These are phyloP conservation scores for Talaromyces piceae DNA, from an alignment of 2,329 filamentous ascomycete genomes.

Conservation along the genomic window DNA sequence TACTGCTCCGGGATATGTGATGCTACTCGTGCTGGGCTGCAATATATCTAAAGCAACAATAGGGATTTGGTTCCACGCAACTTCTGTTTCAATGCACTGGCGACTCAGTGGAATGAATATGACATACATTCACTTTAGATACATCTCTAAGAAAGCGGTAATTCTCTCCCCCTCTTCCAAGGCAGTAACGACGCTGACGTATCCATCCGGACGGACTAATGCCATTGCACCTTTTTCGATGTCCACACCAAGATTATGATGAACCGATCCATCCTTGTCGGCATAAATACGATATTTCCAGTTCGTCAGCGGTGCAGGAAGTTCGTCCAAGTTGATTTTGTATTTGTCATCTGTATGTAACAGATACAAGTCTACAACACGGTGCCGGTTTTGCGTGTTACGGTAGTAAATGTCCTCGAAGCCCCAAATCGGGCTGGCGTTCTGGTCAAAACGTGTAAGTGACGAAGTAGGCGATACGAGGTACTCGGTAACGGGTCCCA, in stretches of 20 bases:
- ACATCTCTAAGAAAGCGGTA: not conserved
- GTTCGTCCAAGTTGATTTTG: not conserved
- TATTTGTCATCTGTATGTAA: not conserved
- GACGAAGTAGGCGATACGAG: not conserved
- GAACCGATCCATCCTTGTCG: not conserved
- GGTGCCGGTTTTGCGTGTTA: not conserved
- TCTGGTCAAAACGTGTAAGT: not conserved
- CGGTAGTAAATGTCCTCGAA: not conserved
- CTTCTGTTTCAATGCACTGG: no score
- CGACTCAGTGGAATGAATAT: not conserved
- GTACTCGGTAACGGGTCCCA: not conserved
- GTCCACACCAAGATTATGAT: not conserved
- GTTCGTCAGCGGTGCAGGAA: not conserved
- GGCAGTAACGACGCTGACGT: not conserved
- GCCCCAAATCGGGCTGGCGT: not conserved
- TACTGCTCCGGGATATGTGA: no score
- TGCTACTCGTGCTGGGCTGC: no score
- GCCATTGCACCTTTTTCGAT: not conserved
- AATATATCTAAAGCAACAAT: no score
- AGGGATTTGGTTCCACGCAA: no score
- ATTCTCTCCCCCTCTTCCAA: not conserved
- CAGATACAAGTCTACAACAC: not conserved
- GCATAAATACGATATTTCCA: not conserved
- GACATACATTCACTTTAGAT: not conserved
- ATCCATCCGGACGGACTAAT: not conserved